Evolutionary conservation across 352 stramenopile genomes (phyloP), one percentile per base, ranked within the genome.

Genomic region (Globisporangium nunn): DNA sequence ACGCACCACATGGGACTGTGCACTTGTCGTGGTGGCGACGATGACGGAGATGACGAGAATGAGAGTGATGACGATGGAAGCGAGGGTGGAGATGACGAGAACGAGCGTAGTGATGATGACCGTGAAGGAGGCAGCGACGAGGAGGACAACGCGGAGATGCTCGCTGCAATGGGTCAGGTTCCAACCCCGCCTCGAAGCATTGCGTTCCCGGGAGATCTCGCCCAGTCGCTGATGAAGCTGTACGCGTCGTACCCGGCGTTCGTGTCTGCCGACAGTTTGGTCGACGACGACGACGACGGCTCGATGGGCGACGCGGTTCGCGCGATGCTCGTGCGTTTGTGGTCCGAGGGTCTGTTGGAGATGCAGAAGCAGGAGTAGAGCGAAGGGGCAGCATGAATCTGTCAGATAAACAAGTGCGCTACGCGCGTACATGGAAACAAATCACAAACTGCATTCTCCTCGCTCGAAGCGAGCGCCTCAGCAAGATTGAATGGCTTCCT

Each of bases 1-100:
- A 51, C 68, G 52, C 85, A 95, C 68, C 85, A 95, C 68, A 95
- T 95, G 85, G 82, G 81, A 0, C 18, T 80, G 29, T 95, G 85
- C 63, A 78, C 67, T n/a, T 94, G 84, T 43, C 56, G 63, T 7
- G 64, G 57, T 4, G 61, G 68, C 30, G 66, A 65, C 7, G 65
- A 64, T 1, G 69, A 72, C 12, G 59, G 56, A 7, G 54, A 46
- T 33, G 48, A 56, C 14, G 61, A 64, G 23, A 23, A 23, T 2
- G 57, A 29, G 29, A 59, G 58, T 12, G 61, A 56, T 3, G 64
- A 47, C n/a, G 62, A 49, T 3, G 55, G 61, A 7, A 66, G 64
- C 12, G 66, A 75, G 23, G 64, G 60, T 43, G 70, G 71, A 30
- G 60, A 55, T 49, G 61, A 58, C 54, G 68, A 57, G 30, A 66